Conservation (phyloP, 495 filamentous ascomycete genomes). For the Neurospora intermedia region DNA sequence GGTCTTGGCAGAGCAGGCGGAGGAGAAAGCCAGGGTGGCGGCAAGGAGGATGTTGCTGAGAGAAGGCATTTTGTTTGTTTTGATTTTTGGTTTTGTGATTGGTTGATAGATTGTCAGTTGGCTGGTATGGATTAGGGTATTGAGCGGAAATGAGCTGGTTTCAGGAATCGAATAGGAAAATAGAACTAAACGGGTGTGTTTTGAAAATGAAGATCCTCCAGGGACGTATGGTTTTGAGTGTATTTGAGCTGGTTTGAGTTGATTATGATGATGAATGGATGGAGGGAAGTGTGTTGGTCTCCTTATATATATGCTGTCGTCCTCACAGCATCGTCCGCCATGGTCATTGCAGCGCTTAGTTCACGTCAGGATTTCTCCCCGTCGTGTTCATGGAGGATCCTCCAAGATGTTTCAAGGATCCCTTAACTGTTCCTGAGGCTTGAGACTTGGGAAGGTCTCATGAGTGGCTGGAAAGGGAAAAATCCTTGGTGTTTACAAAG, state of each 20-base stretch:
- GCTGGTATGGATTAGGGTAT: background rate
- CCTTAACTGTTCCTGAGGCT: background rate
- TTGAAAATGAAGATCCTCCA: background rate
- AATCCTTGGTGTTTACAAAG: background rate
- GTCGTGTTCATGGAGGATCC: background rate
- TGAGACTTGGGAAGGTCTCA: background rate
- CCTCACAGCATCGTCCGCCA: background rate
- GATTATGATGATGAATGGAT: background rate
- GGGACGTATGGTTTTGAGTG: background rate
- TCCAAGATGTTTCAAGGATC: background rate
- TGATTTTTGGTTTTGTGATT: background rate
- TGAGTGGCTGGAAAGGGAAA: background rate
- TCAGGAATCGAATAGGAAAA: background rate
- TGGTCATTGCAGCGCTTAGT: background rate
- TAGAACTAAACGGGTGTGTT: background rate
- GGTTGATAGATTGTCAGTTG: background rate
- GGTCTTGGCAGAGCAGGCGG: slow-evolving; percentile 9
- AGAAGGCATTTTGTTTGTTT: slow-evolving; percentile 1
- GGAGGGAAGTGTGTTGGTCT: background rate
- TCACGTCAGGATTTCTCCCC: background rate
- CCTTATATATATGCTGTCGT: background rate
- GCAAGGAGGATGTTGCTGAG: slow-evolving; percentile 8
- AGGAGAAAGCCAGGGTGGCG: slow-evolving; percentile 10
- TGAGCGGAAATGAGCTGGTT: background rate
- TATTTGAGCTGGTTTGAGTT: background rate